Evolutionary conservation across 192 early-diverging fungal genomes (phyloP).

Genomic region (Coemansia furcata): DNA sequence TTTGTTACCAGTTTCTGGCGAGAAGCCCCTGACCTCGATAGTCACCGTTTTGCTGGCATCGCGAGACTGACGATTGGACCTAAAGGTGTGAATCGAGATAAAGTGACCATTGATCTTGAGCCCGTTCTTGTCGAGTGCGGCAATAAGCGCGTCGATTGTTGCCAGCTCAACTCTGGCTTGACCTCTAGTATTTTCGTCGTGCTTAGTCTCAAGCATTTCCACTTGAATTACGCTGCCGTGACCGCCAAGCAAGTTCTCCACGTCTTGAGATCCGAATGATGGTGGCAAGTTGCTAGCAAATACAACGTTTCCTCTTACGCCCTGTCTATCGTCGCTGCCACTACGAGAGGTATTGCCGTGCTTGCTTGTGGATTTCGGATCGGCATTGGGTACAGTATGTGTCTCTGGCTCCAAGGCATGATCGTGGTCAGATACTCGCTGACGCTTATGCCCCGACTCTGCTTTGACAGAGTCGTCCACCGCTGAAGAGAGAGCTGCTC

Average conservation of each 20-base stretch:
- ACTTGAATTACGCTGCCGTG: constrained; percentile 1
- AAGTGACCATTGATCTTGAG: constrained; percentile 13
- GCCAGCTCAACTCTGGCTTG: constrained; percentile 24
- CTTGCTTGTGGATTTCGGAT: background rate
- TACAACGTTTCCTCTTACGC: background rate
- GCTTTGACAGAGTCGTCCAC: background rate
- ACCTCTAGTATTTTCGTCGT: constrained; percentile 15
- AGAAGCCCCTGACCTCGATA: constrained; percentile 36
- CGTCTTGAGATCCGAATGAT: constrained; percentile 1
- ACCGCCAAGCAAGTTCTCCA: constrained; percentile 24
- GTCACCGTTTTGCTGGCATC: background rate
- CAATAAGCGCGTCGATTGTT: constrained; percentile 17
- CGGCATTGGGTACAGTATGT: background rate
- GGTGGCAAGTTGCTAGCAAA: constrained; percentile 32
- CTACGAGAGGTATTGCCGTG: background rate
- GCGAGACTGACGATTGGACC: constrained; percentile 8
- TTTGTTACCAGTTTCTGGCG: constrained; percentile 31
- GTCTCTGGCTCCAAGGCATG: background rate
- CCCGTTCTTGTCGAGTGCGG: constrained; percentile 42
- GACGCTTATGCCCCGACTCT: background rate
- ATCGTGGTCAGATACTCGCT: background rate
- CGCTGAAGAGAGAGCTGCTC: background rate
- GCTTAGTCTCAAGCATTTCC: constrained; percentile 18
- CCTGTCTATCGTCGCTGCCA: background rate
- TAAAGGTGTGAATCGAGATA: constrained; percentile 38